Base-by-base conservation (phyloP, 192 early-diverging fungal species). In the Rhizoclosmatium globosum region DNA sequence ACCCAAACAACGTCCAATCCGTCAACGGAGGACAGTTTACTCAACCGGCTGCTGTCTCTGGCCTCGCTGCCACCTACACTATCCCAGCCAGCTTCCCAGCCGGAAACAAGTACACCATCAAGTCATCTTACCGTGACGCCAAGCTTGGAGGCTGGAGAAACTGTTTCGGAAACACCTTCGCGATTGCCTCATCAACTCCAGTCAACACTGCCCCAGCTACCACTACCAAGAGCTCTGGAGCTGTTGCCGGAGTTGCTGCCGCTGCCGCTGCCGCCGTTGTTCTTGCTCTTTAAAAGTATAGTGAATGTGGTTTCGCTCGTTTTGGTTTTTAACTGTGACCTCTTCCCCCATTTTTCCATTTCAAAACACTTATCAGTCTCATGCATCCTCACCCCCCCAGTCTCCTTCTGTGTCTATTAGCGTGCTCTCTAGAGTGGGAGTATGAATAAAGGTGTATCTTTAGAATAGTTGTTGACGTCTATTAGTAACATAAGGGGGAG, bases 261-360 rank as follows among this genome's bases (percentile, higher is more conserved):
- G 47, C 44, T 68, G 67, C 67, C 47, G 42, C 67, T 68, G 45
- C 47, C 45, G 38, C 67, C 47, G 2, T 3, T 78, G 64, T 72
- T 39, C 31, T 71, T 53, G 71, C 50, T 11, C 19, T 76, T 77
- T 19, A 23, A 21, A 2, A 3, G 23, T 46, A 19, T 57, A 19
- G 9, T 19, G 42, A 75, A 31, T 17, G n/a, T n/a, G n/a, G n/a
- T n/a, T n/a, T n/a, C n/a, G n/a, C n/a, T n/a, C n/a, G n/a, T n/a
- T n/a, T n/a, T n/a, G n/a, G n/a, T n/a, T n/a, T n/a, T n/a, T n/a
- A n/a, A n/a, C n/a, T n/a, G n/a, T n/a, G n/a, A n/a, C n/a, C n/a
- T n/a, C n/a, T n/a, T n/a, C n/a, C n/a, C n/a, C n/a, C n/a, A n/a
- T n/a, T n/a, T n/a, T n/a, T n/a, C n/a, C n/a, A n/a, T n/a, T n/a